phyloP scores from a whole-genome alignment of 371 early-diverging fungal species.

The Encephalitozoon hellem region DNA sequence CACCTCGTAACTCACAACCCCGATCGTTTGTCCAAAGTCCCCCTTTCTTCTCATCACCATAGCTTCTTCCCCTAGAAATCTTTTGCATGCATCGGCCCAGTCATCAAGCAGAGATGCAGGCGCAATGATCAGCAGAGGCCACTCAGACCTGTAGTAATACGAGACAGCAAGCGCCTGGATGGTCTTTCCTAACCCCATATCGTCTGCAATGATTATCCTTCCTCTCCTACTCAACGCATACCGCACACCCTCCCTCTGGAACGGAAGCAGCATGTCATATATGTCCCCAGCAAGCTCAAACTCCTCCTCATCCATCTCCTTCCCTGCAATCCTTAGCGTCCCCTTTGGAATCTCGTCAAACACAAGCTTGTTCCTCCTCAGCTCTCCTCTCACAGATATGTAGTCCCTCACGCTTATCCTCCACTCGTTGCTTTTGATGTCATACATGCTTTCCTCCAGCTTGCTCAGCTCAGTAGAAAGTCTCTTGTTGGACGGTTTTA shows the following conservation, averaged over 20 bases:
- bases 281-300: slow-evolving; percentile 35
- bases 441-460: slow-evolving; percentile 24
- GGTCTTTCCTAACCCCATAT: slow-evolving; percentile 64
- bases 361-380: slow-evolving; percentile 18
- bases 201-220: slow-evolving; percentile 63
- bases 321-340: slow-evolving; percentile 3
- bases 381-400: neutral
- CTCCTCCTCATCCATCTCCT: neutral
- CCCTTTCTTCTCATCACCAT: slow-evolving; percentile 9
- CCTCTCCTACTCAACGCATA: slow-evolving; percentile 61
- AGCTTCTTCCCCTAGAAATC: slow-evolving; percentile 59
- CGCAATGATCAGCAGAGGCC: slow-evolving; percentile 65
- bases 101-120: slow-evolving; percentile 63
- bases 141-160: slow-evolving; percentile 62
- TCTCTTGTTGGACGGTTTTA: slow-evolving; percentile 43
- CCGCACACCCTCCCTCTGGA: slow-evolving; percentile 63
- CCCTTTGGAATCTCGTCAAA: slow-evolving; percentile 45
- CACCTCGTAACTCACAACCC: slow-evolving; percentile 52
- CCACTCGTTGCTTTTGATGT: slow-evolving; percentile 42
- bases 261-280: slow-evolving; percentile 53
- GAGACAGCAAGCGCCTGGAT: slow-evolving; percentile 64
- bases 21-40: slow-evolving; percentile 34
- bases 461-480: slow-evolving; percentile 15
- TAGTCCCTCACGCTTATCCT: slow-evolving; percentile 24
- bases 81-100: slow-evolving; percentile 63